Conservation (phyloP, 805 yeast genomes). For the Blastobotrys americana region DNA sequence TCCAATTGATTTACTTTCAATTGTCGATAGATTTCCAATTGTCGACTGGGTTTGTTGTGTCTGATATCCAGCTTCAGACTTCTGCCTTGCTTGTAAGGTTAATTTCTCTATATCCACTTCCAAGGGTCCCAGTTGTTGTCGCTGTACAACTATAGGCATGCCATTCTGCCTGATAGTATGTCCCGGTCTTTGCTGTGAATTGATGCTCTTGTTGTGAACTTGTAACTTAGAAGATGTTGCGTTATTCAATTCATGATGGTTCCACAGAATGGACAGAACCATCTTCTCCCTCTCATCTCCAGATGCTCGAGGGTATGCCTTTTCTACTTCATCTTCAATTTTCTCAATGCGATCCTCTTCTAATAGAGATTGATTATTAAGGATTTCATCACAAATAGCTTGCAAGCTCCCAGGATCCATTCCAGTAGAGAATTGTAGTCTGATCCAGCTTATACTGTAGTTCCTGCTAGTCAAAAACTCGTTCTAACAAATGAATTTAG, state of each 20-base stretch:
- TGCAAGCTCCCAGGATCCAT: too few species aligned
- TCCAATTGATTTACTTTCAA: neutral
- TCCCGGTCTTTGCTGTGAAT: too few species aligned
- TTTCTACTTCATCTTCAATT: constrained; percentile 32
- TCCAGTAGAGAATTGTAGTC: too few species aligned
- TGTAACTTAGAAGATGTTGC: neutral
- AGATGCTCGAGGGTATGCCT: constrained; percentile 14
- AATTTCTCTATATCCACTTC: neutral
- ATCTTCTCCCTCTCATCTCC: constrained; percentile 29
- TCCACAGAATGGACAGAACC: constrained; percentile 37
- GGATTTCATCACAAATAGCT: constrained; percentile 26
- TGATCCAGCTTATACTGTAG: too few species aligned
- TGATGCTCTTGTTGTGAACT: neutral
- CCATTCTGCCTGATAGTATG: too few species aligned
- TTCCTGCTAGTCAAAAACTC: too few species aligned
- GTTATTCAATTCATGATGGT: constrained; percentile 25
- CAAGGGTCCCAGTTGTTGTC: constrained; percentile 10
- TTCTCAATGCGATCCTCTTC: constrained; percentile 38
- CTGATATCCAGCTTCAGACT: neutral
- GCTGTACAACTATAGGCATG: constrained; percentile 3
- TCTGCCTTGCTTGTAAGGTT: neutral
- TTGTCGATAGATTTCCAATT: neutral
- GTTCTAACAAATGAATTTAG: too few species aligned
- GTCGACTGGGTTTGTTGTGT: neutral
- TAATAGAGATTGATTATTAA: constrained; percentile 26